Conservation (phyloP, 2,329 filamentous ascomycete species). For the Fusarium proliferatum region DNA sequence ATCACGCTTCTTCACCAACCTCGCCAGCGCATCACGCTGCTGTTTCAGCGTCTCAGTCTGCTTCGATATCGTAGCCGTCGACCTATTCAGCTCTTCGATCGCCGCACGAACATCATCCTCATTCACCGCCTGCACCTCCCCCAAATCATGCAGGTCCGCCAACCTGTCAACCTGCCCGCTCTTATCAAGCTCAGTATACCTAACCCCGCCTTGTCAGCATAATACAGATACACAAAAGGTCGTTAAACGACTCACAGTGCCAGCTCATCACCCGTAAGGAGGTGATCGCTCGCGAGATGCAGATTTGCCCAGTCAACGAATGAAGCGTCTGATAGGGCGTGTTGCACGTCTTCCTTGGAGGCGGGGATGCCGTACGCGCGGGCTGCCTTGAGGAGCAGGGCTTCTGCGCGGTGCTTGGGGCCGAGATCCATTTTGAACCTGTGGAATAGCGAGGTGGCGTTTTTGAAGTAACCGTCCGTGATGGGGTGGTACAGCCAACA, state of each 20-base stretch:
- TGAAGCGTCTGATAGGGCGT: slow-evolving; percentile 51
- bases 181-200: slow-evolving; percentile 62
- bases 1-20: slow-evolving; percentile 57
- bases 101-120: slow-evolving; percentile 71
- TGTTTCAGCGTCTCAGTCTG: slow-evolving; percentile 71
- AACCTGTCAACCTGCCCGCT: slow-evolving; percentile 61
- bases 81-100: slow-evolving; percentile 71
- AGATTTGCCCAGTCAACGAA: slow-evolving; percentile 61
- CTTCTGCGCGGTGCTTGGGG: slow-evolving; percentile 47
- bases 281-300: slow-evolving; percentile 62
- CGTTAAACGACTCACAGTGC: slow-evolving; percentile 56
- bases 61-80: slow-evolving; percentile 71
- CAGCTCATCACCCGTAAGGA: slow-evolving; percentile 66
- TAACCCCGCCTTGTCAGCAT: slow-evolving; percentile 43
- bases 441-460: slow-evolving; percentile 51
- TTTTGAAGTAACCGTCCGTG: slow-evolving; percentile 36
- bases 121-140: slow-evolving; percentile 61
- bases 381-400: slow-evolving; percentile 49
- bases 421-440: slow-evolving; percentile 46
- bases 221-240: slow-evolving; percentile 10
- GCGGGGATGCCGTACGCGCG: slow-evolving; percentile 48
- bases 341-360: slow-evolving; percentile 52
- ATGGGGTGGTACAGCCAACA: slow-evolving; percentile 39
- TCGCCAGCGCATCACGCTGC: slow-evolving; percentile 70
- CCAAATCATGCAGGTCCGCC: slow-evolving; percentile 58